Base-by-base conservation (phyloP, 2,329 filamentous ascomycete genomes). In the Pseudogymnoascus sp. region DNA sequence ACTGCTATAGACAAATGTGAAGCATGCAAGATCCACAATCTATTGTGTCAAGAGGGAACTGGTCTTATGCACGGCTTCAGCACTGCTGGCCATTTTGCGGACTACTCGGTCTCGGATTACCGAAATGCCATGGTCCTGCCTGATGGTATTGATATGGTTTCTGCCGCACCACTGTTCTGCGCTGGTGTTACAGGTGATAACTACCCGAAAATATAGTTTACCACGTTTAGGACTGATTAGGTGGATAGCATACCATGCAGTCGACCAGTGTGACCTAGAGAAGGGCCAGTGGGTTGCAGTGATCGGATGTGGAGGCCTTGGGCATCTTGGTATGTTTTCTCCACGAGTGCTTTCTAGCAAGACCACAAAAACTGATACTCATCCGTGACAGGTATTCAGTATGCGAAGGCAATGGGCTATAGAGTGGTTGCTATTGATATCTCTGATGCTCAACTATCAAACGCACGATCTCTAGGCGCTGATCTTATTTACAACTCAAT, bases 141-240 rank as follows among this genome's bases (percentile, higher is more conserved):
- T 12, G 64, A 68, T 3, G 61, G 63, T 5, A 63, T 72, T 8
- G 64, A 67, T 1, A 65, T 66, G 21, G 63, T 63, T 9, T 64
- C 68, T 6, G 69, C 70, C 0, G 70, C 71, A 16, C 70, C 71
- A 0, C 60, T 73, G 14, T 72, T 72, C 59, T 73, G 71, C 43
- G 71, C 71, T 7, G 71, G 71, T 8, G 68, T 71, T 1, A 72
- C 71, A 0, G 70, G 68, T 62, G 21, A 16, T 42, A 31, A 11
- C 38, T 40, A 18, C 38, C 38, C 38, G 7, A 40, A 16, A 40
- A 40, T 40, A 40, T 40, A n/a, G 6, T 40, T 28, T 38, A 36
- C 12, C 5, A 5, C 3, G 23, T 5, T 14, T 21, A 7, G 25
- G 42, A 16, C 31, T 23, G 28, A 56, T 25, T 18, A 2, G 9